phyloP scores from a whole-genome alignment of 106 monocot species.

The Apostasia ramifera region DNA sequence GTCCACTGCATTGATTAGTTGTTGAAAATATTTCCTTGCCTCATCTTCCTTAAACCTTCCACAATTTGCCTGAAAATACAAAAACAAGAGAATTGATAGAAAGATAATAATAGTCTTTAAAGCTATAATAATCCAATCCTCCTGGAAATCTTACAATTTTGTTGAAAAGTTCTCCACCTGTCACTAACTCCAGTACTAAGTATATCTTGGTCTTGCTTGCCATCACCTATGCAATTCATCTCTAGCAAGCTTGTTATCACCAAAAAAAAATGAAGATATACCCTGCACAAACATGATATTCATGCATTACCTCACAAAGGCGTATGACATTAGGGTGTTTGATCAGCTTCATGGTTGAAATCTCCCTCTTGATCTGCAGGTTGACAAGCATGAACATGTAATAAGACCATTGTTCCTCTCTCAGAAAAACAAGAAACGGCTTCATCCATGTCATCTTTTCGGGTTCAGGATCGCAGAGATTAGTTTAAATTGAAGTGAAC shows the following conservation, averaged over 20 bases:
- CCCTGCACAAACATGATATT: not conserved
- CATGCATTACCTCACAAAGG: slow-evolving; percentile 36
- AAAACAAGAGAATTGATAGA: not conserved
- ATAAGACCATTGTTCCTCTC: not conserved
- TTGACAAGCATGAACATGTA: not conserved
- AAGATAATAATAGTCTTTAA: not conserved
- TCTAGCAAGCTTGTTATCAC: too few relatives aligned
- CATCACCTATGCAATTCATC: not conserved
- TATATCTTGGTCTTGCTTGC: too few relatives aligned
- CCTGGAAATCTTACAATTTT: too few relatives aligned
- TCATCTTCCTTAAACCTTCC: too few relatives aligned
- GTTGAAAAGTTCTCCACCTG: too few relatives aligned
- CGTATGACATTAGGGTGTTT: slow-evolving; percentile 49
- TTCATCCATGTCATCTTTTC: not conserved
- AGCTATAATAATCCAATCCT: too few relatives aligned
- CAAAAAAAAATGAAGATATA: not conserved
- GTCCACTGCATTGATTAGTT: too few relatives aligned
- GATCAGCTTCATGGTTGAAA: slow-evolving; percentile 62
- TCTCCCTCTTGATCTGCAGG: slow-evolving; percentile 58
- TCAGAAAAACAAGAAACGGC: not conserved
- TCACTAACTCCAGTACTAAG: too few relatives aligned
- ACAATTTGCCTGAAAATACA: slow-evolving; percentile 31
- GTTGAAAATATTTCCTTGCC: too few relatives aligned
- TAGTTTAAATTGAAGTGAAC: not conserved
- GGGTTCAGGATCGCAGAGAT: not conserved